Evolutionary conservation across 106 monocot genomes (phyloP).

Genomic region (Allium fistulosum): DNA sequence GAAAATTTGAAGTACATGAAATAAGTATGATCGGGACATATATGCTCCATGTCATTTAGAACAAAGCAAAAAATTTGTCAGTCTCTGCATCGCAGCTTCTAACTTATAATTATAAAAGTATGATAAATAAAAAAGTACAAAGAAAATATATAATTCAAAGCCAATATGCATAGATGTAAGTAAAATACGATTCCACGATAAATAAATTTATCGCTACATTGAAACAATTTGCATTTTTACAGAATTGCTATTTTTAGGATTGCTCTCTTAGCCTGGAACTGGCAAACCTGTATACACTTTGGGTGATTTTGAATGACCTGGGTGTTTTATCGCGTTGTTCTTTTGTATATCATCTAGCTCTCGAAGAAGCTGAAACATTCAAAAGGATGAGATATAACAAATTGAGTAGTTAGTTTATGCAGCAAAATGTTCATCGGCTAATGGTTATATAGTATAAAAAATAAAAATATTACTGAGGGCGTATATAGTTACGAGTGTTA

Average conservation of each 20-base stretch:
- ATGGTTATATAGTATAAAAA: too few species aligned
- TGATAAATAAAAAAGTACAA: slow-evolving; percentile 3
- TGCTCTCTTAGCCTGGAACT: slow-evolving; percentile 83
- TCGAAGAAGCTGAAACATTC: slow-evolving; percentile 68
- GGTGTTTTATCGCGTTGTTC: slow-evolving; percentile 47
- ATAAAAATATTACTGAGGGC: too few species aligned
- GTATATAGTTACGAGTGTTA: too few species aligned
- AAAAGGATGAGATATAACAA: slow-evolving; percentile 5
- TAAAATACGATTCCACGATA: neutral
- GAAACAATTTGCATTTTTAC: slow-evolving; percentile 72
- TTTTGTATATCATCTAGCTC: slow-evolving; percentile 71
- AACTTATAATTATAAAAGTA: slow-evolving; percentile 51
- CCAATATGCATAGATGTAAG: neutral
- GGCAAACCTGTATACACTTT: slow-evolving; percentile 36
- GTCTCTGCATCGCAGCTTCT: slow-evolving; percentile 94
- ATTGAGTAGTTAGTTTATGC: too few species aligned
- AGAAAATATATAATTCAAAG: neutral
- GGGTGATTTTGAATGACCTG: slow-evolving; percentile 46
- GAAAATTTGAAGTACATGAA: too few species aligned
- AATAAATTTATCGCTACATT: neutral
- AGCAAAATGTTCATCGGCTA: too few species aligned
- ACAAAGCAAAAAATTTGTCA: slow-evolving; percentile 97
- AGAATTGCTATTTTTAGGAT: slow-evolving; percentile 67
- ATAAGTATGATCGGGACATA: too few species aligned
- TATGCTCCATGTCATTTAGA: slow-evolving; percentile 97